phyloP scores from a whole-genome alignment of 139 green algal species.

The Micractinium conductrix region DNA sequence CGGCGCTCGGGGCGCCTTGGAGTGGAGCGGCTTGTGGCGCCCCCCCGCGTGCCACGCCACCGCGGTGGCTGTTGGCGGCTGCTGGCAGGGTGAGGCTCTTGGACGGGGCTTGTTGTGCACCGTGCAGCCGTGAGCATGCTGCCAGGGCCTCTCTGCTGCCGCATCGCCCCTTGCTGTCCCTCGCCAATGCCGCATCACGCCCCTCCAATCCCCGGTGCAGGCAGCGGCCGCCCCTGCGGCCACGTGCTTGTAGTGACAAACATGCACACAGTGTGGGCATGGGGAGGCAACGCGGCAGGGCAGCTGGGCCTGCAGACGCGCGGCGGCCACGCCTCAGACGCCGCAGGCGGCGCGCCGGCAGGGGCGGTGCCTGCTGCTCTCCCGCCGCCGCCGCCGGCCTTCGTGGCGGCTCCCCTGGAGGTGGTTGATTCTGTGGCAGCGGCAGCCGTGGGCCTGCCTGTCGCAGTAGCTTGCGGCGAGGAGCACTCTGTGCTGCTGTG shows the following conservation, averaged over 20 bases:
- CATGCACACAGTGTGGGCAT: constrained; percentile 30
- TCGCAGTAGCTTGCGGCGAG: neutral
- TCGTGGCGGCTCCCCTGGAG: constrained; percentile 1
- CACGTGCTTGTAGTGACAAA: constrained; percentile 33
- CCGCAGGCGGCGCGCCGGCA: neutral
- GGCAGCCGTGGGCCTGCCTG: neutral
- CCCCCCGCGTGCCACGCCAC: neutral
- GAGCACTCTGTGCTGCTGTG: constrained; percentile 18
- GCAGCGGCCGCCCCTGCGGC: constrained; percentile 5
- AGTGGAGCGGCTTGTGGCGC: neutral
- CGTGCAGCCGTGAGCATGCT: neutral
- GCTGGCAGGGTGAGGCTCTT: constrained; percentile 3
- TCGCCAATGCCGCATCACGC: neutral
- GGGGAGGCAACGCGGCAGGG: constrained; percentile 21
- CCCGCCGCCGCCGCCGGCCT: neutral
- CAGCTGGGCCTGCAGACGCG: constrained; percentile 35
- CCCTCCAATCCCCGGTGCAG: neutral
- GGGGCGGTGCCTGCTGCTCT: neutral
- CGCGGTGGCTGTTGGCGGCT: constrained; percentile 27
- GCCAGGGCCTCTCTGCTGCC: neutral
- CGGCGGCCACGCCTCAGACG: neutral
- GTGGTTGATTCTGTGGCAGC: neutral
- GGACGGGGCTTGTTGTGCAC: neutral
- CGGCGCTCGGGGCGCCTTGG: neutral
- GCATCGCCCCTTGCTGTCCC: neutral